These are phyloP conservation scores for Proliferodiscus dingleyae DNA, from an alignment of 2,329 filamentous ascomycete genomes.

Conservation along the genomic window DNA sequence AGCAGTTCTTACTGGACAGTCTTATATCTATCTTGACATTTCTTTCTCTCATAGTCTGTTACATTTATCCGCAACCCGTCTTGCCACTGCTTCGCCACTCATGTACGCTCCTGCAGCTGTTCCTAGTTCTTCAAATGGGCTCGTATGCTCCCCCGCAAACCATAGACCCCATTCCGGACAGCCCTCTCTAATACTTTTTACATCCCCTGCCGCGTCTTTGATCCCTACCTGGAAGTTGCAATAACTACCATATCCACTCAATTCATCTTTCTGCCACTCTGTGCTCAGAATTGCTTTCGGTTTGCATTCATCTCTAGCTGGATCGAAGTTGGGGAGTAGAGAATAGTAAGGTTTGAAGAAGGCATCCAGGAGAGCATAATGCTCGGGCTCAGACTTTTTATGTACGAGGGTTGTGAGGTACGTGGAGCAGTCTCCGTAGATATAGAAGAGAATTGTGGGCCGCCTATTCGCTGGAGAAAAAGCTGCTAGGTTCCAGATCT, in stretches of 20 bases:
- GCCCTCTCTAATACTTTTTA: conserved; percentile 43
- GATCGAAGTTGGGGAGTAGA: conserved; percentile 50
- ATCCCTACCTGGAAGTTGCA: conserved; percentile 61
- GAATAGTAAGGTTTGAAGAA: conserved; percentile 62
- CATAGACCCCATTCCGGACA: conserved; percentile 51
- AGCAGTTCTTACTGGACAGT: no score
- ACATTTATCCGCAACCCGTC: conserved; percentile 43
- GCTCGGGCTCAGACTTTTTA: conserved; percentile 4
- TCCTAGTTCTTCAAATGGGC: conserved; percentile 79
- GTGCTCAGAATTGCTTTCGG: conserved; percentile 54
- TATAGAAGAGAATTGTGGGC: conserved; percentile 63
- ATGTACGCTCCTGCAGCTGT: conserved; percentile 81
- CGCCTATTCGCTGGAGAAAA: conserved; percentile 47
- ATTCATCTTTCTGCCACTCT: conserved; percentile 58
- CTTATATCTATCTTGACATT: no score
- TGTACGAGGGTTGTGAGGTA: conserved; percentile 27
- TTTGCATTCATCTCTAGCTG: conserved; percentile 39
- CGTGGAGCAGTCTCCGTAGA: conserved; percentile 37
- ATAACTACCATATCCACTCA: conserved; percentile 61
- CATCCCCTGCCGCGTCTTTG: conserved; percentile 50
- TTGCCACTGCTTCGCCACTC: conserved; percentile 74
- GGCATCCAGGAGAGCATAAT: conserved; percentile 24
- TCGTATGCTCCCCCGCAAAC: conserved; percentile 70
- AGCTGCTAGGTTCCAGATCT: conserved; percentile 55
- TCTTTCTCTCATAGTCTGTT: not conserved